A percentile compares a stretch with the other conserved stretches of the same genome.
phyloP scores from a whole-genome alignment of 768 basidiomycete genomes.

The Asterophora lycoperdoides region DNA sequence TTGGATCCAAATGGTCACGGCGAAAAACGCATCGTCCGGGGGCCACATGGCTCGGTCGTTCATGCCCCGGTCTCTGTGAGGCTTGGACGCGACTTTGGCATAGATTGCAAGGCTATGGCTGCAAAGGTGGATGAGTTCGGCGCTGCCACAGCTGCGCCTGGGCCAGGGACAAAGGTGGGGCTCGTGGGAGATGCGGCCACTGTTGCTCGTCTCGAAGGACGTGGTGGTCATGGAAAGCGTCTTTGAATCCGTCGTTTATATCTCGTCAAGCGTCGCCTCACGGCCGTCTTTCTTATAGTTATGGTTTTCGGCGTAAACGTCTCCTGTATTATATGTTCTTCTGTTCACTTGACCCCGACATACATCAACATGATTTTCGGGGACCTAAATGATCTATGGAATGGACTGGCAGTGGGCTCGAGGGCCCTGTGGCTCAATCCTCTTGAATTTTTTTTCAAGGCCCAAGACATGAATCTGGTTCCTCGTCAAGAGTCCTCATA shows the following conservation, averaged over 20 bases:
- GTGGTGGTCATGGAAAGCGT: background rate
- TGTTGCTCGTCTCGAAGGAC: slow-evolving; percentile 11
- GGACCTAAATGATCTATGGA: too few relatives aligned
- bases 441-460: too few relatives aligned
- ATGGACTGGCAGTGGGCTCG: too few relatives aligned
- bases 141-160: background rate
- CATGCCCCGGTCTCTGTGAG: slow-evolving; percentile 4
- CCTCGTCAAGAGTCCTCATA: too few relatives aligned
- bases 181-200: slow-evolving; percentile 7
- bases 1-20: background rate
- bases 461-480: too few relatives aligned
- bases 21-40: slow-evolving; percentile 10
- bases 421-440: too few relatives aligned
- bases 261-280: too few relatives aligned
- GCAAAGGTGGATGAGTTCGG: slow-evolving; percentile 5
- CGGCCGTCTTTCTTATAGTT: too few relatives aligned
- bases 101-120: slow-evolving; percentile 7
- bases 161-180: background rate
- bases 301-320: too few relatives aligned
- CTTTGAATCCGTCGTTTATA: slow-evolving; percentile 1
- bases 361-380: too few relatives aligned
- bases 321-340: too few relatives aligned
- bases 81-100: background rate
- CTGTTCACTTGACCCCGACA: too few relatives aligned
- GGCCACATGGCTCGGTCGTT: slow-evolving; percentile 12